Evolutionary conservation across 1,284 basidiomycete species (phyloP), one percentile per base, ranked within the genome.

Genomic region (Trichosporon sp.): DNA sequence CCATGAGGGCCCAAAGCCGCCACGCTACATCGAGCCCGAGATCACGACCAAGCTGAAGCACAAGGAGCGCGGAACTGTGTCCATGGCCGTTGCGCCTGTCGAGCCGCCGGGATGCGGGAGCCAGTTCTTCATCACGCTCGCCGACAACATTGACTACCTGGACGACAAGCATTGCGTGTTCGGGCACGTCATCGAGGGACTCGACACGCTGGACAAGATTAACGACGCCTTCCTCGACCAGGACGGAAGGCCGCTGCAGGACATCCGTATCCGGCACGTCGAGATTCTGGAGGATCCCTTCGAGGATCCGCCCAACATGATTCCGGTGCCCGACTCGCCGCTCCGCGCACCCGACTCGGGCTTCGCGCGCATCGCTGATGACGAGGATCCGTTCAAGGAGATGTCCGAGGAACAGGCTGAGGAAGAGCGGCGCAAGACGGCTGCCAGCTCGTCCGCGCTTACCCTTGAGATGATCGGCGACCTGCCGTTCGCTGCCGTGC

Each of bases 381-480:
- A 95, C 82, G 95, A 98, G 85, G 91, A 94, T 78, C 89, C 92
- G 0, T 85, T 92, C 26, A 56, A 74, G 38, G 61, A 76, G 48
- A 43, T 79, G 2, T 90, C 91, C 0, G 92, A 93, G 75, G 92
- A 94, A 74, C 91, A 93, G 73, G 90, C 90, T 56, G 96, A 96
- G 77, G 88, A 88, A 16, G 86, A 89, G 65, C 89, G 92, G 11
- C 90, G 95, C 11, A 88, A 90, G 80, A 91, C 91, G 71, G 95
- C 95, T 0, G 96, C 96, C 0, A 89, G 90, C 1, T 94, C 96
- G 0, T 94, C 94, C 51, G 97, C 96, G 0, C 86, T 99, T 43
- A 99, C 97, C 1, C 89, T 99, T 66, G 97, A 99, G 83, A 99
- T 99, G 94, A 96, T 99, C 71, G 96, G 96, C 65, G 97, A 99